Conservation (phyloP, 2,329 filamentous ascomycete species). For the Colletotrichum nymphaeae region DNA sequence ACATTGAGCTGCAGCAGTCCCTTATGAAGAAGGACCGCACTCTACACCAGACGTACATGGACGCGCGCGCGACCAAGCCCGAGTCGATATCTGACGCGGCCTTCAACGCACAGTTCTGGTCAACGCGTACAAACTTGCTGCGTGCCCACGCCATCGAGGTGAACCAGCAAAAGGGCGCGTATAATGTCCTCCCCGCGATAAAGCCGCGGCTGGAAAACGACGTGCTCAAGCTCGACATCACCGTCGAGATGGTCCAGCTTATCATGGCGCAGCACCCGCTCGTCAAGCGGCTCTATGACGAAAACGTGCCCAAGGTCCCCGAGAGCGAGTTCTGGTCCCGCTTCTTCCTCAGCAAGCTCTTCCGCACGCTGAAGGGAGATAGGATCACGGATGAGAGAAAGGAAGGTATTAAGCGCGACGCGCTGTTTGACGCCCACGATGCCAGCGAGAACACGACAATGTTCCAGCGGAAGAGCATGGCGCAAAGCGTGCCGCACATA, state of each 20-base stretch:
- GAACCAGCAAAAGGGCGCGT: slow-evolving; percentile 86
- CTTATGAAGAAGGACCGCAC: slow-evolving; percentile 83
- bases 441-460: slow-evolving; percentile 73
- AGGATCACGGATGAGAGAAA: slow-evolving; percentile 82
- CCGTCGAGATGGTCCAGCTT: slow-evolving; percentile 89
- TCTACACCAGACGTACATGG: slow-evolving; percentile 87
- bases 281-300: slow-evolving; percentile 90
- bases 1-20: slow-evolving; percentile 87
- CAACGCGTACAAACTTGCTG: slow-evolving; percentile 84
- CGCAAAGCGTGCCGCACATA: slow-evolving; percentile 83
- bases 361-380: slow-evolving; percentile 92
- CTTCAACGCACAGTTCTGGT: slow-evolving; percentile 96
- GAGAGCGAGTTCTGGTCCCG: slow-evolving; percentile 91
- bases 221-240: slow-evolving; percentile 83
- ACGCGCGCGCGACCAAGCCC: slow-evolving; percentile 85
- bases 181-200: slow-evolving; percentile 92
- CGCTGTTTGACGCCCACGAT: slow-evolving; percentile 87
- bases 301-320: slow-evolving; percentile 85
- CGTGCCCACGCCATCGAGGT: slow-evolving; percentile 91
- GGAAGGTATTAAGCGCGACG: slow-evolving; percentile 63
- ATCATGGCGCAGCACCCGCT: slow-evolving; percentile 95
- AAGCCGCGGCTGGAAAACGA: slow-evolving; percentile 83
- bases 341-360: slow-evolving; percentile 91
- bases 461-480: slow-evolving; percentile 64
- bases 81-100: slow-evolving; percentile 82